Conservation (phyloP, 352 stramenopile species). For the Globisporangium iwayamae region DNA sequence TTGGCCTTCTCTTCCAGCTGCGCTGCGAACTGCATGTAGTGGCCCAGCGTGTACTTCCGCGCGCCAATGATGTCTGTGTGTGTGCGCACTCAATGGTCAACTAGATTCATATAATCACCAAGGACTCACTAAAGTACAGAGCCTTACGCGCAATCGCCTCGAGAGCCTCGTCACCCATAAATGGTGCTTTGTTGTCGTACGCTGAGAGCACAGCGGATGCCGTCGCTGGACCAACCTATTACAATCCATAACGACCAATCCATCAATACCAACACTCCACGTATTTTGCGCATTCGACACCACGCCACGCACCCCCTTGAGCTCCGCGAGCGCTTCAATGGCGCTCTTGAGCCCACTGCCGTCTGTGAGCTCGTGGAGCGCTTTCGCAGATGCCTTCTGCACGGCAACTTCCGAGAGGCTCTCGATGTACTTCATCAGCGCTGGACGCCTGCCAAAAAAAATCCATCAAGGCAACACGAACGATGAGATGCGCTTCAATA, state of each 20-base stretch:
- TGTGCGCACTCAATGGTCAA: neutral
- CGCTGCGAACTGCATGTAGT: conserved; percentile 63
- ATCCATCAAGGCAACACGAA: too few species aligned
- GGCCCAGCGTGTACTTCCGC: conserved; percentile 74
- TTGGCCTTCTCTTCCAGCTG: conserved; percentile 48
- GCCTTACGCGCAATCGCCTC: conserved; percentile 56
- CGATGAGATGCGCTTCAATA: too few species aligned
- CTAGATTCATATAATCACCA: too few species aligned
- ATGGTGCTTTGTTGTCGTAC: conserved; percentile 61
- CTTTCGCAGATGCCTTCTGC: conserved; percentile 37
- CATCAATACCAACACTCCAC: neutral
- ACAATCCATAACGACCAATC: conserved; percentile 1
- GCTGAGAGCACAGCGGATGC: conserved; percentile 68
- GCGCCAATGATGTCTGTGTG: conserved; percentile 51
- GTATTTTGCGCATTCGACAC: neutral
- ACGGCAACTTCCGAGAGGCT: conserved; percentile 41
- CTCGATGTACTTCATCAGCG: conserved; percentile 73
- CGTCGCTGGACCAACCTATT: conserved; percentile 70
- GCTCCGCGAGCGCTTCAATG: conserved; percentile 41
- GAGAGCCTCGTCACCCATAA: conserved; percentile 80
- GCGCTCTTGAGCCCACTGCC: conserved; percentile 33
- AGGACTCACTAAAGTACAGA: neutral
- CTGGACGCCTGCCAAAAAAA: conserved; percentile 42
- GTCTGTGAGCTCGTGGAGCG: conserved; percentile 28
- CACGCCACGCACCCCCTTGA: conserved; percentile 60